Evolutionary conservation across 2,329 filamentous ascomycete genomes (phyloP).

Genomic region (Aureobasidium melanogenum): DNA sequence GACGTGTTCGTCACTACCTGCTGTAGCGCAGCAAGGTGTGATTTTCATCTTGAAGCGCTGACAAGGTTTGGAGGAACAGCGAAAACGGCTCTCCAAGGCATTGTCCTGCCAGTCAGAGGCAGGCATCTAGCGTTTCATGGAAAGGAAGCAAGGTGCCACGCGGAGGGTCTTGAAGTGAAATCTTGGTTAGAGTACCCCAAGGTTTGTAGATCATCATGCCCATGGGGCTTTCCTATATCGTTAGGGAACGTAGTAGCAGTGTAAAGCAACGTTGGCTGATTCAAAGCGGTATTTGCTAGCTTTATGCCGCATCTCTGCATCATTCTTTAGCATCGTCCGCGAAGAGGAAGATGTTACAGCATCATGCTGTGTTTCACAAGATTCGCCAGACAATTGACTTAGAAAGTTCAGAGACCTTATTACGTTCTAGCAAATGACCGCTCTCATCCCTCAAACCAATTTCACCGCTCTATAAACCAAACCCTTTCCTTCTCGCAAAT

Average conservation of each 20-base stretch:
- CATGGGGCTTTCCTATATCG: background rate
- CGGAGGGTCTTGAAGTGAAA: background rate
- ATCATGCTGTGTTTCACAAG: too few species aligned
- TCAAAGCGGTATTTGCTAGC: background rate
- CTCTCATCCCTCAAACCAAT: too few species aligned
- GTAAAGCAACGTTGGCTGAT: background rate
- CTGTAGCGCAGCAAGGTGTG: constrained; percentile 1
- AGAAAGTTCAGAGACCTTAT: too few species aligned
- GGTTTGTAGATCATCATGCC: constrained; percentile 5
- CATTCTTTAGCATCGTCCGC: background rate
- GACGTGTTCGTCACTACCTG: background rate
- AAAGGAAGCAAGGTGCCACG: background rate
- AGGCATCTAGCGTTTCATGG: background rate
- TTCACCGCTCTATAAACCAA: background rate
- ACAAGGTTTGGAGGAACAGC: background rate
- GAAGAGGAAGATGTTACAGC: too few species aligned
- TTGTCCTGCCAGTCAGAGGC: background rate
- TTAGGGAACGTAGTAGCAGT: background rate
- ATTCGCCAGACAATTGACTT: too few species aligned
- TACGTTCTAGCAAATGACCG: too few species aligned
- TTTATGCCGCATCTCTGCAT: background rate
- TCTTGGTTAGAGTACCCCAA: background rate
- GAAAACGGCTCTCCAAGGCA: background rate
- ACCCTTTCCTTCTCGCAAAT: background rate
- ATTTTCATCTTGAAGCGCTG: background rate